Evolutionary conservation across 2,329 filamentous ascomycete genomes (phyloP).

Genomic region (Neofusicoccum sp.): DNA sequence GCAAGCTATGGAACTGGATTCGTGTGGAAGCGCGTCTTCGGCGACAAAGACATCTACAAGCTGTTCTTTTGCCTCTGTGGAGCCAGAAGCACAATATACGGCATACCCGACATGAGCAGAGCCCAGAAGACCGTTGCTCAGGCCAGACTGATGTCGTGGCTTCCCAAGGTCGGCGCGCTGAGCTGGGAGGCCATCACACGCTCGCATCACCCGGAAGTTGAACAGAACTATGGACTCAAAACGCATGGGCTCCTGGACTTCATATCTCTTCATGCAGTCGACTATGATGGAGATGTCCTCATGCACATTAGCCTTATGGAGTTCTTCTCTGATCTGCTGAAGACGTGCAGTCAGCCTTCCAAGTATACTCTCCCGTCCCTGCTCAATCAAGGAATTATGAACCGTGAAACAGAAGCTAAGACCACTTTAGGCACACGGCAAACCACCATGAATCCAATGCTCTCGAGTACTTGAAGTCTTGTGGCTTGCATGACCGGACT

Average conservation of each 20-base stretch:
- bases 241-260: constrained; percentile 53
- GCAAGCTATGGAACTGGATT: constrained; percentile 36
- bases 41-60: constrained; percentile 58
- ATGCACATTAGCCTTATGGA: constrained; percentile 60
- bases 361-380: background rate
- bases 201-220: constrained; percentile 54
- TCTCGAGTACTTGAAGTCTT: constrained; percentile 53
- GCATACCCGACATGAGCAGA: constrained; percentile 42
- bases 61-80: constrained; percentile 57
- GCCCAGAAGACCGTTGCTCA: constrained; percentile 59
- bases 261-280: constrained; percentile 55
- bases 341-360: constrained; percentile 28
- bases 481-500: constrained; percentile 51
- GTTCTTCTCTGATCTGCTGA: constrained; percentile 56
- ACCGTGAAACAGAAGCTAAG: background rate
- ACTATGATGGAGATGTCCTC: constrained; percentile 55
- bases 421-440: background rate
- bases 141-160: constrained; percentile 58
- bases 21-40: constrained; percentile 62
- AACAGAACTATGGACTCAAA: constrained; percentile 39
- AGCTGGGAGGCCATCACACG: constrained; percentile 55
- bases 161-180: constrained; percentile 53
- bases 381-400: background rate
- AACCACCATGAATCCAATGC: constrained; percentile 32
- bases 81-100: constrained; percentile 37